Evolutionary conservation across 257 asterid genomes (phyloP).

Genomic region (Primulina eburnea): DNA sequence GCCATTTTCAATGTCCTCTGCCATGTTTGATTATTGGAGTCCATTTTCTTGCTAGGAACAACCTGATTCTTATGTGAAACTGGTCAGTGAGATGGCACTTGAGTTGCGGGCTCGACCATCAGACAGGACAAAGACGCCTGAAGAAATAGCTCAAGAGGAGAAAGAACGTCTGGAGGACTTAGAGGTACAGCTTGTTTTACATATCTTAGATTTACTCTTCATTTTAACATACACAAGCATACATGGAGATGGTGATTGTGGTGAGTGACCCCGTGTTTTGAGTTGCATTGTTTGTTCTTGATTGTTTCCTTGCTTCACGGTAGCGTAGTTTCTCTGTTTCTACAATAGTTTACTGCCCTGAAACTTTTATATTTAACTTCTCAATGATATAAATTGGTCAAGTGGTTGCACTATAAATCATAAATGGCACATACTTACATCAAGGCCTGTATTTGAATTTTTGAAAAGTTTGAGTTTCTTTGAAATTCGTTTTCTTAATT

Average conservation of each 20-base stretch:
- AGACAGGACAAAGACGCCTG: conserved; percentile 82
- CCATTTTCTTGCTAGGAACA: conserved; percentile 56
- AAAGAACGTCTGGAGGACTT: conserved; percentile 79
- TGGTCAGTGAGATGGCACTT: conserved; percentile 69
- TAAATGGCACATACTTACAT: not conserved
- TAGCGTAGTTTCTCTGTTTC: not conserved
- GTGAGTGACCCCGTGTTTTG: not conserved
- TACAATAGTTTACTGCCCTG: not conserved
- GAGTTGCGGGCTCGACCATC: conserved; percentile 94
- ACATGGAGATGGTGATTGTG: not conserved
- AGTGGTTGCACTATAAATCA: not conserved
- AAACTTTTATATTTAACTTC: not conserved
- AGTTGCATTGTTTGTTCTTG: not conserved
- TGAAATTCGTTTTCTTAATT: not conserved
- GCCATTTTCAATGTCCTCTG: not conserved
- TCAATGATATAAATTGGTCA: not conserved
- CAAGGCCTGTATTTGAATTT: not conserved
- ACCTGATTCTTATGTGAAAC: conserved; percentile 70
- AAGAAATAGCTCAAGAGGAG: conserved; percentile 95
- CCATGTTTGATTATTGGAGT: not conserved
- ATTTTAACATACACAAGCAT: conserved; percentile 6
- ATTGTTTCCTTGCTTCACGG: not conserved
- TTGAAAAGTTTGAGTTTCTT: not conserved
- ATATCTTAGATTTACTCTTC: not conserved
- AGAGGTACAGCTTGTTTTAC: conserved; percentile 53